Base-by-base conservation (phyloP, 2,329 filamentous ascomycete species). In the Diaporthe vaccinii region DNA sequence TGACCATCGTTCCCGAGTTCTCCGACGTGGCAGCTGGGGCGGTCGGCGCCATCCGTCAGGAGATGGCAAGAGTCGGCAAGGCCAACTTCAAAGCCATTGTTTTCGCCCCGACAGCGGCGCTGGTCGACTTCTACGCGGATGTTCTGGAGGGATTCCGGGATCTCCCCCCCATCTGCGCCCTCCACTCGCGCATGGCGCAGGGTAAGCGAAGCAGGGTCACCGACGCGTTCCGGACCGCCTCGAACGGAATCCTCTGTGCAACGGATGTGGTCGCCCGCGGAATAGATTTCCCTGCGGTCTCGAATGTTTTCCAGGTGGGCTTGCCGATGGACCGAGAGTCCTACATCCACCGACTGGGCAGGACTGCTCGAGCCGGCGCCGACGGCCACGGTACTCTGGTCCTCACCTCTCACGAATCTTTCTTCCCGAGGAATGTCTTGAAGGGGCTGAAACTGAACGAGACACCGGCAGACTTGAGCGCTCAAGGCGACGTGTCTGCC, bases 41-140 rank as follows among this genome's bases (percentile, higher is more conserved):
- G 78, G 87, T 92, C 73, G 89, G 90, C 49, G 88, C 91, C 75
- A 85, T 93, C 25, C 84, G 85, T 3, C 82, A 86, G 74, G 88
- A 90, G 77, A 81, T 83, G 14, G 78, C 78, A 31, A 77, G 74
- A 25, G 79, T 82, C 5, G 81, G 82, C 67, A 79, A 82, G 15
- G 83, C 85, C 8, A 87, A 89, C 1, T 96, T 98, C 90, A 98
- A 98, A 85, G 94, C 94, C 41, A 95, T 98, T 78, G 85, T 96
- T 49, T 98, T 96, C 84, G 93, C 93, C 78, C 93, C 93, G 72
- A 91, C 90, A 0, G 89, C 89, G 4, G 86, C 85, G 3, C 84
- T 87, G 1, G 88, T 88, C 6, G 87, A 87, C 55, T 86, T 90
- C 65, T 89, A 90, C 79, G 84, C 86, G 31, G 80, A 86, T 20